These are phyloP conservation scores for Neonothopanus nambi DNA, from an alignment of 1,284 basidiomycete genomes.

Conservation along the genomic window DNA sequence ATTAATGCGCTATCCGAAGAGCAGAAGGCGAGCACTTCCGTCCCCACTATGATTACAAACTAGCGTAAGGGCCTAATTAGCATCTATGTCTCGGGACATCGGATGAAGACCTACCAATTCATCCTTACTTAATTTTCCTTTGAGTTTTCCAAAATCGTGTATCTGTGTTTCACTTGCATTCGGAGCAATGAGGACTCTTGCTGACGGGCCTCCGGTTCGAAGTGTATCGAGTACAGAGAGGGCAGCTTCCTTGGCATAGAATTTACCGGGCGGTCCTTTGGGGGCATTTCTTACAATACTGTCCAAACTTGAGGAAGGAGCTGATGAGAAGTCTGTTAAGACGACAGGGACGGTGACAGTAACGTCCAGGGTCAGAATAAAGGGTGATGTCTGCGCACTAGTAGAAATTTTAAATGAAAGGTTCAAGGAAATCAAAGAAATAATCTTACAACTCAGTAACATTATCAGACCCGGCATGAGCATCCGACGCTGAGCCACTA, in stretches of 20 bases:
- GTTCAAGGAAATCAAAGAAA: background rate
- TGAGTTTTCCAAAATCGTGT: conserved; percentile 44
- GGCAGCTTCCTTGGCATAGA: conserved; percentile 47
- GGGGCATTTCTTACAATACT: conserved; percentile 34
- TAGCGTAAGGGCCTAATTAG: too few relatives aligned
- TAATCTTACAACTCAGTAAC: background rate
- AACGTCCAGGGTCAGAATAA: conserved; percentile 43
- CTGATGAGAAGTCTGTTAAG: conserved; percentile 38
- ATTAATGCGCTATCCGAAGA: conserved; percentile 46
- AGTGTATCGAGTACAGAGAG: conserved; percentile 48
- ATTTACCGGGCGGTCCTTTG: conserved; percentile 51
- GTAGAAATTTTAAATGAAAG: background rate
- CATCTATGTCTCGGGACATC: too few relatives aligned
- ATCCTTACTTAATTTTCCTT: conserved; percentile 44
- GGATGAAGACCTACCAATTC: conserved; percentile 44
- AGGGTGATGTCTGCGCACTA: conserved; percentile 19
- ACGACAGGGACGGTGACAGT: conserved; percentile 42
- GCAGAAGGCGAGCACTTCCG: conserved; percentile 51
- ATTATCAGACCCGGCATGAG: background rate
- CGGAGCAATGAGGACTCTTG: conserved; percentile 39
- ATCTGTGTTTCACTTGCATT: conserved; percentile 40
- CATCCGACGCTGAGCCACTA: conserved; percentile 34
- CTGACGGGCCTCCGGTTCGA: conserved; percentile 50
- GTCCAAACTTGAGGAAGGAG: conserved; percentile 33
- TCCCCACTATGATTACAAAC: conserved; percentile 53